Conservation (phyloP, 345 rosid species). For the Firmiana major region DNA sequence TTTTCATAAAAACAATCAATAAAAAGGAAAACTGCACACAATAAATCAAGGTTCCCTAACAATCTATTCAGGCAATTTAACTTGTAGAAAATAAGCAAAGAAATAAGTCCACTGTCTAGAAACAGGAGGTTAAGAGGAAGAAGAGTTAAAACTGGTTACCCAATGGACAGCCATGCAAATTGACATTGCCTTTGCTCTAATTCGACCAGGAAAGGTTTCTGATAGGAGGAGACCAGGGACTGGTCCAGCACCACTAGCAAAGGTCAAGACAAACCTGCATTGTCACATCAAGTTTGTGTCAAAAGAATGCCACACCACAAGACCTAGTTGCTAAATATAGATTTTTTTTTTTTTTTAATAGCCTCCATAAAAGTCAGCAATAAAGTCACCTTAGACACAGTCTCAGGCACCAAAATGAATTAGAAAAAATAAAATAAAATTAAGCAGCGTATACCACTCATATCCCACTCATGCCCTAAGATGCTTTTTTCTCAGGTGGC, state of each 20-base stretch:
- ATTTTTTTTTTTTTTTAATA: neutral
- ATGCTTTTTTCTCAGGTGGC: neutral
- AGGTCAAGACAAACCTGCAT: slow-evolving; percentile 79
- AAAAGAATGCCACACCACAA: slow-evolving; percentile 2
- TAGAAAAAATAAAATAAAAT: neutral
- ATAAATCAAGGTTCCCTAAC: neutral
- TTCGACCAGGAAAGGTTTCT: slow-evolving; percentile 80
- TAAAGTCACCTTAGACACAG: neutral
- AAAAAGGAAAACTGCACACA: neutral
- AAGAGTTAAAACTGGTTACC: slow-evolving; percentile 43
- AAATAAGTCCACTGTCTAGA: neutral
- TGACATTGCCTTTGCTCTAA: slow-evolving; percentile 90
- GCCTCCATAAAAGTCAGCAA: neutral
- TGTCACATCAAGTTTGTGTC: neutral
- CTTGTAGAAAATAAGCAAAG: neutral
- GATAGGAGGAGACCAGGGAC: slow-evolving; percentile 87
- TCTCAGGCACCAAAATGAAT: neutral
- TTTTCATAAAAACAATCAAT: neutral
- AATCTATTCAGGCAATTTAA: neutral
- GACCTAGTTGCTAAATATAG: neutral
- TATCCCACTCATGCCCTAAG: neutral
- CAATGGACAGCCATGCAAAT: slow-evolving; percentile 89
- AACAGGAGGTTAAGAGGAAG: neutral
- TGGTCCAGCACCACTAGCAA: slow-evolving; percentile 89
- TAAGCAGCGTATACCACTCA: neutral